Evolutionary conservation across 345 rosid species (phyloP).

Genomic region (Crucihimalaya himalaica): DNA sequence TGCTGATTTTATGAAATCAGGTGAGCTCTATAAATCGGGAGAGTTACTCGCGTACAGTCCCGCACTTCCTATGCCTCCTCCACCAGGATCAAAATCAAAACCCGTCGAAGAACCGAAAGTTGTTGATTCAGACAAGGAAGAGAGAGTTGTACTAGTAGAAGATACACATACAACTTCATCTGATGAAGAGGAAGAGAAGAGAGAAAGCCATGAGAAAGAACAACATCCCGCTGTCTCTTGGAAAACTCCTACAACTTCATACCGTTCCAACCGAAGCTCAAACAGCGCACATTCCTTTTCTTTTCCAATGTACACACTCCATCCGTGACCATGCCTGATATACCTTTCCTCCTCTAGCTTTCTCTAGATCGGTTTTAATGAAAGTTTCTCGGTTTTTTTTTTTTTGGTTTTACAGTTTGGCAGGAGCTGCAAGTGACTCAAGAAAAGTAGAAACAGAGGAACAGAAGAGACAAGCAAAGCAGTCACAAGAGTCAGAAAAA

Average conservation of each 20-base stretch:
- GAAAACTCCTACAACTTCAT: constrained; percentile 40
- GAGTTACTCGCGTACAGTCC: constrained; percentile 48
- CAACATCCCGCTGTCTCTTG: constrained; percentile 34
- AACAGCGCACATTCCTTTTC: constrained; percentile 51
- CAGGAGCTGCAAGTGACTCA: constrained; percentile 30
- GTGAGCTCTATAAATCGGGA: constrained; percentile 43
- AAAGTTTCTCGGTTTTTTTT: background rate
- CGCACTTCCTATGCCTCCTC: constrained; percentile 41
- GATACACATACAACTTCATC: constrained; percentile 17
- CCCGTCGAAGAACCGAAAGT: background rate
- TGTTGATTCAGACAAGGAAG: constrained; percentile 15
- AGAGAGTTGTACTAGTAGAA: constrained; percentile 11
- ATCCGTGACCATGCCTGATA: constrained; percentile 13
- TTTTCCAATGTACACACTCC: constrained; percentile 51
- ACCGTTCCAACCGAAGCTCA: constrained; percentile 49
- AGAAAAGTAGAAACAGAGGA: constrained; percentile 30
- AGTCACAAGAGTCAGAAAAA: constrained; percentile 3
- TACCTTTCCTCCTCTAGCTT: background rate
- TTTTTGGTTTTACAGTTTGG: constrained; percentile 41
- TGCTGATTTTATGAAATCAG: constrained; percentile 39
- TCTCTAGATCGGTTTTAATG: constrained; percentile 2
- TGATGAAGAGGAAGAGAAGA: constrained; percentile 9
- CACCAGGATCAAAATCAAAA: constrained; percentile 19
- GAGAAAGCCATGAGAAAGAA: constrained; percentile 29
- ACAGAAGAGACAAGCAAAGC: constrained; percentile 30